Conservation (phyloP, 305 asterid genomes). For the Fraxinus nigra region DNA sequence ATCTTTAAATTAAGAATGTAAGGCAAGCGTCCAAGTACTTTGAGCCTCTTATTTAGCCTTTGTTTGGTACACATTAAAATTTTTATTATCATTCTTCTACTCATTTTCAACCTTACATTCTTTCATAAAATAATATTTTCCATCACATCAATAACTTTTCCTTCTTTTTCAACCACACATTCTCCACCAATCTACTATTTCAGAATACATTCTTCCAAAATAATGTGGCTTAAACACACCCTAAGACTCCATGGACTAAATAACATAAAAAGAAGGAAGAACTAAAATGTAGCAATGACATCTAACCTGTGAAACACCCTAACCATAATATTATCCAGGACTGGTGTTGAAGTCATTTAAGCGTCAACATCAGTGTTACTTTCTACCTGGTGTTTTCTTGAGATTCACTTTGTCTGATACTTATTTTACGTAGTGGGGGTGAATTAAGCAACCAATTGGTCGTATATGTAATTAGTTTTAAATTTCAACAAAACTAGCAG, state of each 20-base stretch:
- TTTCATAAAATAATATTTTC: too few relatives aligned
- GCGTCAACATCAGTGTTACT: not conserved
- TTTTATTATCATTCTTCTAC: too few relatives aligned
- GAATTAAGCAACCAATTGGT: constrained; percentile 7
- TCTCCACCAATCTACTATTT: too few relatives aligned
- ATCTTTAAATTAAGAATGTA: too few relatives aligned
- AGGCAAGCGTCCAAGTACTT: too few relatives aligned
- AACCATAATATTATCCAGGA: not conserved
- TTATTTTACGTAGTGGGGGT: not conserved
- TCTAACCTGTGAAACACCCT: not conserved
- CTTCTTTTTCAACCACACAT: too few relatives aligned
- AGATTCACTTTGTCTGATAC: constrained; percentile 7
- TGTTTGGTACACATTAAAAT: too few relatives aligned
- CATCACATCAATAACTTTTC: too few relatives aligned
- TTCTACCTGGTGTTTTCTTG: constrained; percentile 10
- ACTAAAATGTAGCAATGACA: not conserved
- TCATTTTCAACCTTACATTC: too few relatives aligned
- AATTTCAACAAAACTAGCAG: not conserved
- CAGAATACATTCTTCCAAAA: too few relatives aligned
- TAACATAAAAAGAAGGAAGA: not conserved
- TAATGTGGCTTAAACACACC: too few relatives aligned
- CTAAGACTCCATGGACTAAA: constrained; percentile 9
- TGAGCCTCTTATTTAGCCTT: too few relatives aligned
- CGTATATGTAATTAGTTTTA: constrained; percentile 14
- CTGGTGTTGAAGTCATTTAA: constrained; percentile 7